Base-by-base conservation (phyloP, 345 rosid genomes). In the Gossypium longicalyx region DNA sequence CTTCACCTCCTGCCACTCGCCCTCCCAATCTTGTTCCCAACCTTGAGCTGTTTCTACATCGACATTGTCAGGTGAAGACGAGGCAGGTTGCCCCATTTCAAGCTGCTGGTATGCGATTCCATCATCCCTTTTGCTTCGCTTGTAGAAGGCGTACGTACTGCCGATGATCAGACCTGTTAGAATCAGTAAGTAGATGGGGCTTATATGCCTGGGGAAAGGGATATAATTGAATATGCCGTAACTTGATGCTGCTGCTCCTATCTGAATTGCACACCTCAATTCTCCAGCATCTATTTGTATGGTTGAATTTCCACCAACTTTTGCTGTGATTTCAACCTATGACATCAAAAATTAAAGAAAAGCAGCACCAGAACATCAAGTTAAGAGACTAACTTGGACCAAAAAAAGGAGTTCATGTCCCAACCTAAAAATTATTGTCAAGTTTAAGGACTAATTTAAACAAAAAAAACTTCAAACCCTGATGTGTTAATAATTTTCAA, bases 11-110 rank as follows among this genome's bases (percentile, higher is more conserved):
- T 70, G 80, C 92, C 95, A 90, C 67, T 87, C 85, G 60, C 86
- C 92, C 64, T 87, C 92, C 95, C 95, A 90, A 17, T 75, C 92
- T 52, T 86, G 72, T 73, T 88, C 95, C 95, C 95, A 90, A 71
- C 85, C 90, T 76, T 78, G 88, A 34, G 84, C 84, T 12, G 87
- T 71, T 72, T 83, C 92, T 0, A 62, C 82, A 73, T 49, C 66
- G 45, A 34, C 41, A 34, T 78, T 71, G 44, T 77, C 65, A 41
- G 78, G 82, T 7, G 76, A 20, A 51, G 87, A 79, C 17, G 87
- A 79, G 43, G 17, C 38, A 12, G 90, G 84, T 69, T 78, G 64
- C 47, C 77, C 86, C 91, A 90, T 88, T 81, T 88, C 91, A 12
- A 90, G 87, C 80, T 88, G 90, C 61, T 88, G 91, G 61, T 88